Base-by-base conservation (phyloP, 164 flowering plant species). In the Malania oleifera region DNA sequence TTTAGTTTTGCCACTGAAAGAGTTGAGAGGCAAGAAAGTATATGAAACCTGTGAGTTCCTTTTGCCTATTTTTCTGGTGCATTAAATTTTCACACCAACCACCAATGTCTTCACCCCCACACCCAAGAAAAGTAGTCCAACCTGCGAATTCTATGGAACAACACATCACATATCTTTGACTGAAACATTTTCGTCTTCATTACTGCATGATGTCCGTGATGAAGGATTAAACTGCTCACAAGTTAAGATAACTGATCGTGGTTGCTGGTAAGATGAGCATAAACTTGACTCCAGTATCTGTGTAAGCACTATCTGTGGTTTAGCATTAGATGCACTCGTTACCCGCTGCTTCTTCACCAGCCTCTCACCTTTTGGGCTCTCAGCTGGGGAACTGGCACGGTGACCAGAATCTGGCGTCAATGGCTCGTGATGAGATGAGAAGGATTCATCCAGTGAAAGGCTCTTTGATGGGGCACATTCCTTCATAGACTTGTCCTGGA, bases 341-440 rank as follows among this genome's bases (percentile, higher is more conserved):
- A 71, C 35, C 38, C 81, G 51, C 59, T 67, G 85, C 64, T 74
- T 85, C 75, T 86, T 85, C 10, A 38, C 56, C 20, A 77, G 61
- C 60, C 83, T 80, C 58, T 79, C 83, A 23, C 59, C 77, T 53
- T 53, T 56, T 14, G 82, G 75, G 67, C 83, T 72, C 40, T 63
- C 77, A 11, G 40, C 29, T 8, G 83, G 72, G 44, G 83, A 70
- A 51, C 60, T 67, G 49, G 40, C 62, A 31, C 69, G 72, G 57
- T 83, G 79, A 26, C 81, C 82, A 46, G 89, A 89, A 70, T 89
- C 93, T n/a, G 98, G 98, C 0, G 98, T 89, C 55, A 73, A 64
- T 0, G 96, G 96, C 70, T 89, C 98, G 39, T 78, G 82, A 22
- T 43, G 76, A n/a, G 95, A 85, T n/a, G 93, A 81, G 67, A 83